These are phyloP conservation scores for Alternaria incomplexa DNA, from an alignment of 2,329 filamentous ascomycete genomes.

Conservation along the genomic window DNA sequence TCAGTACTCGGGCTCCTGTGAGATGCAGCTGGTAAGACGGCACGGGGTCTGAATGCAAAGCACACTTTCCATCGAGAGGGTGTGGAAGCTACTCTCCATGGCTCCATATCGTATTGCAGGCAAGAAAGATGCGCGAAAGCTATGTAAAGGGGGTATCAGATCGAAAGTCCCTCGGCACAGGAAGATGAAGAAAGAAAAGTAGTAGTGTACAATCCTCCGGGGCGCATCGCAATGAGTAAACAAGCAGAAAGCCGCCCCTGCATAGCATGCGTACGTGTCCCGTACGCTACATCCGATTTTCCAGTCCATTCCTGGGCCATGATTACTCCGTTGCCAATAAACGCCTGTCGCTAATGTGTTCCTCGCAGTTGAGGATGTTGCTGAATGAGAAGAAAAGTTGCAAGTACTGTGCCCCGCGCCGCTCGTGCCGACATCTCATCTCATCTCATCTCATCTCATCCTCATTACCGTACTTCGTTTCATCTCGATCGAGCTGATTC, in stretches of 20 bases:
- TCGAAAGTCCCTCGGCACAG: constrained; percentile 26
- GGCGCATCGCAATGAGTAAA: constrained; percentile 5
- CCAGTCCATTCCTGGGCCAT: constrained; percentile 16
- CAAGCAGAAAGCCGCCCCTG: neutral
- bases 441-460: constrained; percentile 33
- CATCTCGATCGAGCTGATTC: constrained; percentile 3
- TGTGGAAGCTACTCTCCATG: neutral
- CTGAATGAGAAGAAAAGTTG: constrained; percentile 3
- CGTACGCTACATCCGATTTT: neutral
- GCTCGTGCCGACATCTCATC: constrained; percentile 16
- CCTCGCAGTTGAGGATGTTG: constrained; percentile 6
- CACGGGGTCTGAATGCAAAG: neutral
- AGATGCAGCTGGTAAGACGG: neutral
- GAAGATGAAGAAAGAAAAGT: constrained; percentile 11
- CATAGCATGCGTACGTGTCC: constrained; percentile 1
- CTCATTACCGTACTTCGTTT: constrained; percentile 31
- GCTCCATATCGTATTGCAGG: constrained; percentile 8
- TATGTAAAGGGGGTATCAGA: constrained; percentile 36
- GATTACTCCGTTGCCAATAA: constrained; percentile 11
- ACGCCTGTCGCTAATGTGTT: constrained; percentile 24
- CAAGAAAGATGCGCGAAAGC: constrained; percentile 13
- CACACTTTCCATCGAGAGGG: neutral
- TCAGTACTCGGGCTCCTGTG: neutral
- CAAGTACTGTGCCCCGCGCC: constrained; percentile 15
- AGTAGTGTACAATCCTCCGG: constrained; percentile 9